phyloP scores from a whole-genome alignment of 1,284 basidiomycete species.

The Apiotrichum veenhuisii region DNA sequence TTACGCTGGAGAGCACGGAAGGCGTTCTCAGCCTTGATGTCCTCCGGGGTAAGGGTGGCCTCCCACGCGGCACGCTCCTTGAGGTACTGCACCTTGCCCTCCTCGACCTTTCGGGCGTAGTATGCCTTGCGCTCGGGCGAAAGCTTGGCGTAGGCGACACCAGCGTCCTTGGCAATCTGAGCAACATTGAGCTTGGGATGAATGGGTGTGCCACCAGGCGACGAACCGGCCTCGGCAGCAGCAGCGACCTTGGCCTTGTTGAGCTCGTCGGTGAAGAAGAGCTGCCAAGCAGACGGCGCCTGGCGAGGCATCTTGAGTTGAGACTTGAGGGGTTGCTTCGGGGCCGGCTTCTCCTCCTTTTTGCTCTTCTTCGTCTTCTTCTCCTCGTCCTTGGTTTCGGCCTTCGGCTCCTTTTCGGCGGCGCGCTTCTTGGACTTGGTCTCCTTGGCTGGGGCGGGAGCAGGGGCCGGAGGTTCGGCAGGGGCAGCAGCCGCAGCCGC shows the following conservation, averaged over 20 bases:
- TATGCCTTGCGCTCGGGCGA: conserved; percentile 77
- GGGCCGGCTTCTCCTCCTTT: conserved; percentile 31
- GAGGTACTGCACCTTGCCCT: conserved; percentile 75
- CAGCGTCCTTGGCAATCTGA: conserved; percentile 91
- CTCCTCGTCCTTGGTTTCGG: conserved; percentile 33
- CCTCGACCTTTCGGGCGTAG: conserved; percentile 74
- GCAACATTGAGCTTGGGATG: conserved; percentile 84
- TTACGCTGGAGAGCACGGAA: conserved; percentile 89
- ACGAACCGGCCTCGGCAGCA: conserved; percentile 60
- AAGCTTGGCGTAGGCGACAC: conserved; percentile 79
- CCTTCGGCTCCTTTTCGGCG: conserved; percentile 21
- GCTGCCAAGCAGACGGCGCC: conserved; percentile 91
- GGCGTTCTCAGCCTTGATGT: conserved; percentile 88
- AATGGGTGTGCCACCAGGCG: conserved; percentile 49
- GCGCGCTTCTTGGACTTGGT: conserved; percentile 34
- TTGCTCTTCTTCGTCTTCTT: conserved; percentile 40
- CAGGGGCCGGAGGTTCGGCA: neutral
- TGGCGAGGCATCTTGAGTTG: conserved; percentile 81
- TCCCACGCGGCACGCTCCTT: conserved; percentile 80
- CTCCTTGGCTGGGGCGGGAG: conserved; percentile 8
- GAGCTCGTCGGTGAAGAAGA: conserved; percentile 95
- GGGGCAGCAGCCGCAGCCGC: conserved; percentile 10
- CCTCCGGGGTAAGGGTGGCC: conserved; percentile 84
- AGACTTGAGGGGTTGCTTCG: conserved; percentile 50
- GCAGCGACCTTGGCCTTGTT: conserved; percentile 70